These are phyloP conservation scores for Bremia lactucae DNA, from an alignment of 352 stramenopile species.

Conservation along the genomic window DNA sequence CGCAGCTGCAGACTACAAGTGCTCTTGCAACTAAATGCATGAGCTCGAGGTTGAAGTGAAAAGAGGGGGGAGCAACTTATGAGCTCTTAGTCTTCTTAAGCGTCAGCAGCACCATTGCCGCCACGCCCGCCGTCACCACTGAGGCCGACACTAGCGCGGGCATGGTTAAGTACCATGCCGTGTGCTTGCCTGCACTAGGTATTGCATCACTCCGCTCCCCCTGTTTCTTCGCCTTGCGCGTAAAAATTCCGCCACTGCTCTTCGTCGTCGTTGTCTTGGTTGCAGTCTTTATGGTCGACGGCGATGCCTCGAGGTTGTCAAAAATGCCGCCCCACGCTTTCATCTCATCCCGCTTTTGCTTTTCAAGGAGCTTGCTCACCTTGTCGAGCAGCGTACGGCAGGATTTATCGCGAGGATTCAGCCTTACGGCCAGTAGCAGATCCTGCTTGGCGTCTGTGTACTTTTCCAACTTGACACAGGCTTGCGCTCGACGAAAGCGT, in stretches of 20 bases:
- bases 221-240: constrained; percentile 47
- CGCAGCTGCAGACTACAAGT: constrained; percentile 16
- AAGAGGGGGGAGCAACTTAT: constrained; percentile 12
- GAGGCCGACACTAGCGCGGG: constrained; percentile 49
- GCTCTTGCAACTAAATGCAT: too few species aligned
- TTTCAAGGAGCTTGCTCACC: constrained; percentile 55
- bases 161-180: constrained; percentile 58
- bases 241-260: too few species aligned
- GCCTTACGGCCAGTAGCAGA: constrained; percentile 61
- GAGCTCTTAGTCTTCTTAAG: constrained; percentile 52
- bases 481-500: constrained; percentile 73
- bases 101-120: constrained; percentile 43
- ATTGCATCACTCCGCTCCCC: constrained; percentile 10
- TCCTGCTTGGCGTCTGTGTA: constrained; percentile 65
- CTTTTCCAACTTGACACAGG: constrained; percentile 64
- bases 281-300: constrained; percentile 16
- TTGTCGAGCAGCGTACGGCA: constrained; percentile 64
- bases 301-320: constrained; percentile 30
- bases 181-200: constrained; percentile 2
- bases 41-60: constrained; percentile 14
- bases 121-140: constrained; percentile 57
- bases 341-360: constrained; percentile 71
- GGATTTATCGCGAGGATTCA: constrained; percentile 76
- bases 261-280: constrained; percentile 4
- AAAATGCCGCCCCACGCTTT: constrained; percentile 78